phyloP scores from a whole-genome alignment of 2,329 filamentous ascomycete species.

The Calycina herbarum region DNA sequence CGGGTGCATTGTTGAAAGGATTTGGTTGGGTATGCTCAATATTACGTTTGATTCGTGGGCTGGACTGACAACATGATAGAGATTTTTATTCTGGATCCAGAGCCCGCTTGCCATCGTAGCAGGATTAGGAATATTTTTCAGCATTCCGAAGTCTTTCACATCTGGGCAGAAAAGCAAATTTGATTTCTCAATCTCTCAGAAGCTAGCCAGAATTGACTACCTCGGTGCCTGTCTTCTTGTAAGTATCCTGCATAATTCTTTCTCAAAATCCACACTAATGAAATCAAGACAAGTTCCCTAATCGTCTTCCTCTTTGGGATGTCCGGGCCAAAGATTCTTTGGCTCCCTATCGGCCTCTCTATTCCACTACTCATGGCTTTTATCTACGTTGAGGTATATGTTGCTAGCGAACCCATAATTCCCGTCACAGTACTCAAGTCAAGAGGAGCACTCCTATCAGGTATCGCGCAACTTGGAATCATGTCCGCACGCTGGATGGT shows the following conservation, averaged over 20 bases:
- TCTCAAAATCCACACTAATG: conserved; percentile 20
- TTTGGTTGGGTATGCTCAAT: conserved; percentile 66
- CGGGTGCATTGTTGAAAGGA: conserved; percentile 60
- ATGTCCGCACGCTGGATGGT: conserved; percentile 82
- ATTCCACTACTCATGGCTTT: conserved; percentile 53
- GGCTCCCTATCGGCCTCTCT: conserved; percentile 61
- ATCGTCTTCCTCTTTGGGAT: conserved; percentile 73
- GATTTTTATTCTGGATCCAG: conserved; percentile 73
- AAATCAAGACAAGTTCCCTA: conserved; percentile 58
- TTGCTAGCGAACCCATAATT: conserved; percentile 71
- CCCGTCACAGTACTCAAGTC: conserved; percentile 69
- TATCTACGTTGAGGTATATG: conserved; percentile 60
- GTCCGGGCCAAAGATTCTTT: conserved; percentile 60
- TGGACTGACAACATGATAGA: conserved; percentile 46
- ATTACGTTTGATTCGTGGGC: not conserved
- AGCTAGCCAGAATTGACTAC: conserved; percentile 71
- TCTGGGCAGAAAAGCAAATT: conserved; percentile 38
- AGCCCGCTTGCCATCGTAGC: conserved; percentile 62
- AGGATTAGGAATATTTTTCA: conserved; percentile 62
- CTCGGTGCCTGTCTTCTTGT: conserved; percentile 68
- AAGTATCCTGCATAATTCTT: conserved; percentile 30
- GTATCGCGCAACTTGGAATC: conserved; percentile 70
- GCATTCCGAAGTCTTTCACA: conserved; percentile 55
- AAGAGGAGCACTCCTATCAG: conserved; percentile 70
- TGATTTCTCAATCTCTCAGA: conserved; percentile 47